These are phyloP conservation scores for Eustoma russellianum DNA, from an alignment of 257 asterid species.

Conservation along the genomic window DNA sequence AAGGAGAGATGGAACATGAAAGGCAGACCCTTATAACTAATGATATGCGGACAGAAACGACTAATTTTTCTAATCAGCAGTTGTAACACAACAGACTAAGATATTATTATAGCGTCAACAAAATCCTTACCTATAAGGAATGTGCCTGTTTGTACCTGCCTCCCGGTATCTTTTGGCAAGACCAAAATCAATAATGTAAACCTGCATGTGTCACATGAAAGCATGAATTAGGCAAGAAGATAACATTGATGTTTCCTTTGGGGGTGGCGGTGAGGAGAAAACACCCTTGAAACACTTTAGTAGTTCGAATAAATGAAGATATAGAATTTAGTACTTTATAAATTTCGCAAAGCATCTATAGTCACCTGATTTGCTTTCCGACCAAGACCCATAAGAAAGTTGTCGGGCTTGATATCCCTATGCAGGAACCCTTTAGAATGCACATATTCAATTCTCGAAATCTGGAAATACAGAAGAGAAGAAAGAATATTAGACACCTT, in stretches of 20 bases:
- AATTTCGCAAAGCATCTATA: background rate
- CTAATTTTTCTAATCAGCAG: too few species aligned
- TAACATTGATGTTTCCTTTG: too few species aligned
- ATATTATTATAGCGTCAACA: background rate
- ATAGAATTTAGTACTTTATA: too few species aligned
- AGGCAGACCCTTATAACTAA: background rate
- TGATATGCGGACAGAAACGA: too few species aligned
- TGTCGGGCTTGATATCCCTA: constrained; percentile 93
- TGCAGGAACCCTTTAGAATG: constrained; percentile 93
- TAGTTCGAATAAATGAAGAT: background rate
- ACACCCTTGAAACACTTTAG: constrained; percentile 1
- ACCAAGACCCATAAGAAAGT: constrained; percentile 98
- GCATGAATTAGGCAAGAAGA: constrained; percentile 2
- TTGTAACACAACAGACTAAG: too few species aligned
- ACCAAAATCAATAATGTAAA: constrained; percentile 88
- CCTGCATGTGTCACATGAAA: constrained; percentile 27
- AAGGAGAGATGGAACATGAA: too few species aligned
- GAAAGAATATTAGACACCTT: background rate
- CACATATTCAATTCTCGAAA: constrained; percentile 75
- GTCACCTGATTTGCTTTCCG: constrained; percentile 92
- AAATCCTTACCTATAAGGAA: constrained; percentile 71
- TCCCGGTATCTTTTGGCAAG: constrained; percentile 92
- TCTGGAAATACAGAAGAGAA: constrained; percentile 29
- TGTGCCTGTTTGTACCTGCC: constrained; percentile 69
- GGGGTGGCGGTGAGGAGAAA: background rate